A percentile compares a stretch with the other conserved stretches of the same genome.
These are phyloP conservation scores for Irpex rosettiformis DNA, from an alignment of 1,284 basidiomycete genomes.

Conservation along the genomic window DNA sequence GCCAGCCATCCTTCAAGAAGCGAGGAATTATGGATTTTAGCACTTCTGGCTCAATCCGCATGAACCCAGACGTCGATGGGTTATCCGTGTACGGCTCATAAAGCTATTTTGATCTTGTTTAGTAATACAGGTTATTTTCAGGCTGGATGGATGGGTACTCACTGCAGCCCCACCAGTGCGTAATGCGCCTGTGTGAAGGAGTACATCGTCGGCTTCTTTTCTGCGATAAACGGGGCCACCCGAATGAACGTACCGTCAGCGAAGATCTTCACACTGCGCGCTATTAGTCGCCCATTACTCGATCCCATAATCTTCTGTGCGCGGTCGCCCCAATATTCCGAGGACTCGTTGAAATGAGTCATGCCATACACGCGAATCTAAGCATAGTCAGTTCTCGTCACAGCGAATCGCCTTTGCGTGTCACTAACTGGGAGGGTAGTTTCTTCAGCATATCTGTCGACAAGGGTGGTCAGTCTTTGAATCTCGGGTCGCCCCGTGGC, in stretches of 20 bases:
- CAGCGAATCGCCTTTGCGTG: not conserved
- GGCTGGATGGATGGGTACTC: slow-evolving; percentile 25
- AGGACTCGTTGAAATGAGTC: slow-evolving; percentile 66
- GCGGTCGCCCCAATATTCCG: slow-evolving; percentile 75
- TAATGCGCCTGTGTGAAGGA: slow-evolving; percentile 62
- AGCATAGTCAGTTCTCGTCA: slow-evolving; percentile 22
- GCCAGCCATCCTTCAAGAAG: slow-evolving; percentile 77
- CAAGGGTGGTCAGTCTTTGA: too few relatives aligned
- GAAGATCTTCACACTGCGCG: slow-evolving; percentile 87
- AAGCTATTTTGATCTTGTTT: slow-evolving; percentile 44
- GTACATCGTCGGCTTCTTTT: not conserved
- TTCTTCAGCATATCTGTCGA: slow-evolving; percentile 55
- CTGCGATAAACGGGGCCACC: not conserved
- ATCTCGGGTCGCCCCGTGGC: not conserved
- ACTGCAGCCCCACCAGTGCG: slow-evolving; percentile 88
- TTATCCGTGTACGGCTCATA: slow-evolving; percentile 82
- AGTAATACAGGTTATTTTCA: slow-evolving; percentile 9
- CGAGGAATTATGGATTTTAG: slow-evolving; percentile 63
- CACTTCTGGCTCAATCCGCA: slow-evolving; percentile 65
- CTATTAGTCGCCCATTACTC: slow-evolving; percentile 59
- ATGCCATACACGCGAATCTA: slow-evolving; percentile 75
- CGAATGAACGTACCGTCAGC: slow-evolving; percentile 58
- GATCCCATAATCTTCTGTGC: slow-evolving; percentile 54
- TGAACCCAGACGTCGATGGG: slow-evolving; percentile 71
- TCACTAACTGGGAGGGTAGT: slow-evolving; percentile 59